Percentiles rank a stretch among this genome's conserved stretches.
Evolutionary conservation across 2,329 filamentous ascomycete species (phyloP).

Genomic region (Beauveria pseudobassiana): DNA sequence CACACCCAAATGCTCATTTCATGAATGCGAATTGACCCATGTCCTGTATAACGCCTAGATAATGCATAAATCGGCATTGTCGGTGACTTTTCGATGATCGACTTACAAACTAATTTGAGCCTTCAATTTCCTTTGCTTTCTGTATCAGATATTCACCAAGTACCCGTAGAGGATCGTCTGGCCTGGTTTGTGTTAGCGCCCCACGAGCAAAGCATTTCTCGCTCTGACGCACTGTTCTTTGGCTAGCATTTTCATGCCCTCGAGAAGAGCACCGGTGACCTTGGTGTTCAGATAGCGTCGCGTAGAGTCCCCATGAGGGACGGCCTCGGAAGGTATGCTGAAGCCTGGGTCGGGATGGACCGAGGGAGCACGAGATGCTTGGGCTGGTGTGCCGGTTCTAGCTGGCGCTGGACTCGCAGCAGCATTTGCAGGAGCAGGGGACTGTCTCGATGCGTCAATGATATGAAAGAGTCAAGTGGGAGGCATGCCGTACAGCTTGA

Average conservation of each 20-base stretch:
- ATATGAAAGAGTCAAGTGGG: not conserved
- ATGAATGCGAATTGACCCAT: not conserved
- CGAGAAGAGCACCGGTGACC: constrained; percentile 59
- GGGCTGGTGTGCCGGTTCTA: constrained; percentile 42
- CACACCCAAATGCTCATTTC: constrained; percentile 4
- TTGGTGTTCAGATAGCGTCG: constrained; percentile 66
- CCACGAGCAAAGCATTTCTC: constrained; percentile 17
- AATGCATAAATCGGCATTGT: not conserved
- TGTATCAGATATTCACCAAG: constrained; percentile 65
- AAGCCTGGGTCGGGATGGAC: constrained; percentile 46
- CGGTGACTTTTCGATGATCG: not conserved
- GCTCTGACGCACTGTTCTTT: constrained; percentile 56
- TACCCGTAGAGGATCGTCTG: constrained; percentile 59
- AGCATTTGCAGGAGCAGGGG: constrained; percentile 29
- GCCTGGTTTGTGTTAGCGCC: constrained; percentile 33
- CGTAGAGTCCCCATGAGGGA: constrained; percentile 59
- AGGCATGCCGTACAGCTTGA: constrained; percentile 30
- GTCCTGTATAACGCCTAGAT: constrained; percentile 4
- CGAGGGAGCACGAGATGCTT: constrained; percentile 48
- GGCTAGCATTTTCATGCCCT: constrained; percentile 67
- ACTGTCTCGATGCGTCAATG: constrained; percentile 22
- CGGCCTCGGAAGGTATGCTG: constrained; percentile 52
- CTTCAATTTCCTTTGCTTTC: constrained; percentile 53
- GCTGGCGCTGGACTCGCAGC: constrained; percentile 35
- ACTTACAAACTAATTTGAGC: not conserved